Evolutionary conservation across 2,329 filamentous ascomycete species (phyloP).

Genomic region (Neoascochyta sp.): DNA sequence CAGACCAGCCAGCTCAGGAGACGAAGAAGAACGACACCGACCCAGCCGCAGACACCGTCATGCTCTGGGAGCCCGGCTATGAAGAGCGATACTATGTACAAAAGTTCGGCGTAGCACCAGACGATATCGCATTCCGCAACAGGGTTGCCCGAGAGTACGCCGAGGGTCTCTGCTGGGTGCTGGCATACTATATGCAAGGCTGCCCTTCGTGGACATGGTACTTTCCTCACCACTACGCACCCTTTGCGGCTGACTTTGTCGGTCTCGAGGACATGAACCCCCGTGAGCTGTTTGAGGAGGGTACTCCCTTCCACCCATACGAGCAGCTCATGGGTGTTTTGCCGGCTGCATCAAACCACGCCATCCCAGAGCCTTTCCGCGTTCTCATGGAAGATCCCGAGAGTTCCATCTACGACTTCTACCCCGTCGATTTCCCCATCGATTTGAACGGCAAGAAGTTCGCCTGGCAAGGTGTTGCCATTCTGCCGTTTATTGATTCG

Average conservation of each 20-base stretch:
- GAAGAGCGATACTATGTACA: constrained; percentile 94
- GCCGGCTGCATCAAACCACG: constrained; percentile 87
- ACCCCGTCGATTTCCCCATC: constrained; percentile 87
- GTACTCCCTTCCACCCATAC: constrained; percentile 82
- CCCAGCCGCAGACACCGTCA: constrained; percentile 72
- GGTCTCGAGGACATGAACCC: constrained; percentile 70
- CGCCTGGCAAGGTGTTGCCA: constrained; percentile 91
- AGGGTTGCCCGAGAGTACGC: constrained; percentile 89
- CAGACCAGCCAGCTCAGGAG: constrained; percentile 46
- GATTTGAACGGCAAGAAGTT: constrained; percentile 98
- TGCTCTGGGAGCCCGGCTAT: constrained; percentile 93
- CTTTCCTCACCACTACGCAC: constrained; percentile 97
- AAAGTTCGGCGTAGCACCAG: constrained; percentile 82
- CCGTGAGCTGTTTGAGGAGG: constrained; percentile 72
- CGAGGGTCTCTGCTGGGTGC: constrained; percentile 90
- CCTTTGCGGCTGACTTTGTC: constrained; percentile 92
- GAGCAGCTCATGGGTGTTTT: constrained; percentile 98
- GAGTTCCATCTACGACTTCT: constrained; percentile 95
- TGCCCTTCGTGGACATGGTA: constrained; percentile 99
- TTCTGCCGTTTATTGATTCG: constrained; percentile 96
- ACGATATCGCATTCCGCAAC: constrained; percentile 80
- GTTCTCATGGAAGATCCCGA: constrained; percentile 82
- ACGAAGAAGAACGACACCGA: constrained; percentile 49
- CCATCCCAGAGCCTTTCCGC: constrained; percentile 84
- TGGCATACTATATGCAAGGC: constrained; percentile 96